Evolutionary conservation across 179 eudicot species (phyloP), one percentile per base, ranked within the genome.

Genomic region (Corrigiola litoralis): DNA sequence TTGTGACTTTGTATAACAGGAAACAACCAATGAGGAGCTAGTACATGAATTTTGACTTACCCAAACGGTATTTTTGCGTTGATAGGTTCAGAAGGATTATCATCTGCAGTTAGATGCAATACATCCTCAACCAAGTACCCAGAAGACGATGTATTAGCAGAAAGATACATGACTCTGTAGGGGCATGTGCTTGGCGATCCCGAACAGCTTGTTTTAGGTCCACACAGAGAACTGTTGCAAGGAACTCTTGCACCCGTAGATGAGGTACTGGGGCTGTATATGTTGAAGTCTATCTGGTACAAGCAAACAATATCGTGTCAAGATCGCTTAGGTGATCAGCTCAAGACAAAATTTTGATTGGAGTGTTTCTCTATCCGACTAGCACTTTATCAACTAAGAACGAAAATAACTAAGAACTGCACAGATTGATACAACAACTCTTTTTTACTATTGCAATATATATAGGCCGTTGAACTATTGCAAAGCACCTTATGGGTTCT

Each of bases 71-170:
- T 79, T 20, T 70, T 82, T 32, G 88, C 92, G 34, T 78, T 73
- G 33, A 82, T 74, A 28, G 58, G 61, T 70, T 83, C 75, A 52
- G 70, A 75, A 60, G 82, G 84, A 77, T 54, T 69, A 28, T 82
- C 75, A 57, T 88, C 87, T 4, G 87, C 85, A 49, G 79, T 85
- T 23, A 94, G 79, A 70, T 82, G 97, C 75, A 94, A 69, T 24
- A 80, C 66, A 80, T 94, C 99, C 63, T 88, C 89, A 9, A 94
- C 87, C 66, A 94, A 73, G 74, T 83, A 67, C 58, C 99, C 99
- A 31, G 83, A 44, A 32, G 95, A 81, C 24, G 99, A 91, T 24
- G 99, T 95, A 63, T 82, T 75, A 58, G 75, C 75, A 2, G 99
- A 95, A 31, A 91, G 84, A 66, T 91, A 95, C 38, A 54, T n/a